A percentile compares a stretch with the other conserved stretches of the same genome.
Conservation (phyloP, 2,329 filamentous ascomycete genomes). For the Stagonosporopsis vannaccii region DNA sequence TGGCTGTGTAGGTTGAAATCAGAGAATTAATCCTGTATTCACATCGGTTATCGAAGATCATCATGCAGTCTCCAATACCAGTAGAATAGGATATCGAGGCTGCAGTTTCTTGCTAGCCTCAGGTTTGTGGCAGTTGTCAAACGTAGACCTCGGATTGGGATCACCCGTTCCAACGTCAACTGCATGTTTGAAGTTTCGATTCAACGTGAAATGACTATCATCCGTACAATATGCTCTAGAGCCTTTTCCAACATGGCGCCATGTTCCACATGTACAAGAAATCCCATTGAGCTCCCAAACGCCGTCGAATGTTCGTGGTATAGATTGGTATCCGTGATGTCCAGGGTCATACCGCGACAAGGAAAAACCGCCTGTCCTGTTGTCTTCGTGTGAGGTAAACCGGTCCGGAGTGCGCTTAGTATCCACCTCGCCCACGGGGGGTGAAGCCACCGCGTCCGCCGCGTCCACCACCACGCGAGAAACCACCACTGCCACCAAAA, state of each 20-base stretch:
- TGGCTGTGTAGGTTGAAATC: neutral
- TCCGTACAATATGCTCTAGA: conserved; percentile 19
- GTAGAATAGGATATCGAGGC: too few relatives aligned
- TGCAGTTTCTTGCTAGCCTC: neutral
- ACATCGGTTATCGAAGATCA: too few relatives aligned
- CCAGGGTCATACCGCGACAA: conserved; percentile 29
- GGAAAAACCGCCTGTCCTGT: conserved; percentile 24
- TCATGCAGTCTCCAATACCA: too few relatives aligned
- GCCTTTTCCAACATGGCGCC: conserved; percentile 32
- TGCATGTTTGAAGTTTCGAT: conserved; percentile 18
- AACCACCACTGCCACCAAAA: conserved; percentile 39
- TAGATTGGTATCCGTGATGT: conserved; percentile 37
- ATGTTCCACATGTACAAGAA: conserved; percentile 35
- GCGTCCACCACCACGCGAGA: conserved; percentile 39
- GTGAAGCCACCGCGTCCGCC: conserved; percentile 34
- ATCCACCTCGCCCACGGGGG: conserved; percentile 42
- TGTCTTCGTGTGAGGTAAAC: conserved; percentile 17
- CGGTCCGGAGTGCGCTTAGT: conserved; percentile 29
- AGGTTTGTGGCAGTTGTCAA: neutral
- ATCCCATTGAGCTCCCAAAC: conserved; percentile 41
- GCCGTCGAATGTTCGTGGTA: conserved; percentile 45
- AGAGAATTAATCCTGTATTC: too few relatives aligned
- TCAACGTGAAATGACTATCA: conserved; percentile 20
- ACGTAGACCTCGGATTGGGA: neutral
- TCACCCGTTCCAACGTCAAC: neutral